phyloP scores from a whole-genome alignment of 306 rosid species.

The Inga oerstediana region DNA sequence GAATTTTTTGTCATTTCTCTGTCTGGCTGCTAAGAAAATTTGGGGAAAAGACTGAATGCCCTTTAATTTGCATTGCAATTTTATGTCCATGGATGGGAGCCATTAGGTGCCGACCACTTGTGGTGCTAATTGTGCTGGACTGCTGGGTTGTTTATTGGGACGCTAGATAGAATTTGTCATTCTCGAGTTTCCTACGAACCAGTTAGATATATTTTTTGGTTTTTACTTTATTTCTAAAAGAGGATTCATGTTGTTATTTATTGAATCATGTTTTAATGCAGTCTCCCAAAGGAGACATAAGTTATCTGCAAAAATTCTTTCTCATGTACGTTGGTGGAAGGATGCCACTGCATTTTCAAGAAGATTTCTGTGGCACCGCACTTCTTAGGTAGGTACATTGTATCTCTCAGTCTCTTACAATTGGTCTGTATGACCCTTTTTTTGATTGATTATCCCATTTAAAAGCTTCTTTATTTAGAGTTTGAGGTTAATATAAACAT shows the following conservation, averaged over 20 bases:
- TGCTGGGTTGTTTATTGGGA: not conserved
- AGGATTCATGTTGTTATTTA: conserved; percentile 27
- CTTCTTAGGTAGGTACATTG: conserved; percentile 81
- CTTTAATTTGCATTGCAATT: not conserved
- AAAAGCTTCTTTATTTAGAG: not conserved
- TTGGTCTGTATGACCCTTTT: not conserved
- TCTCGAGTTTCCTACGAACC: not conserved
- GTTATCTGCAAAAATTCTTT: conserved; percentile 89
- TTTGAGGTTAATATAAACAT: not conserved
- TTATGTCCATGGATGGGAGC: not conserved
- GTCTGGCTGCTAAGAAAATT: conserved; percentile 18
- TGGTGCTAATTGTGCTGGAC: not conserved
- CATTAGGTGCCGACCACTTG: not conserved
- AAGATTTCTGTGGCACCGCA: conserved; percentile 93
- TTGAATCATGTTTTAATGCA: conserved; percentile 41
- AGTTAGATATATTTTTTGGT: conserved; percentile 7
- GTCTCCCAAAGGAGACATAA: conserved; percentile 95
- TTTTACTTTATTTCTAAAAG: not conserved
- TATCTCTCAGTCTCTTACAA: not conserved
- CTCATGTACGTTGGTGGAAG: conserved; percentile 91
- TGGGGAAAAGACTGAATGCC: not conserved
- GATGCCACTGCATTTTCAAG: conserved; percentile 84
- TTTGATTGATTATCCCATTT: conserved; percentile 17
- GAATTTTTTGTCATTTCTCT: not conserved
- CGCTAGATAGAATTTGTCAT: conserved; percentile 18